Base-by-base conservation (phyloP, 345 rosid genomes). In the Geranium brycei region DNA sequence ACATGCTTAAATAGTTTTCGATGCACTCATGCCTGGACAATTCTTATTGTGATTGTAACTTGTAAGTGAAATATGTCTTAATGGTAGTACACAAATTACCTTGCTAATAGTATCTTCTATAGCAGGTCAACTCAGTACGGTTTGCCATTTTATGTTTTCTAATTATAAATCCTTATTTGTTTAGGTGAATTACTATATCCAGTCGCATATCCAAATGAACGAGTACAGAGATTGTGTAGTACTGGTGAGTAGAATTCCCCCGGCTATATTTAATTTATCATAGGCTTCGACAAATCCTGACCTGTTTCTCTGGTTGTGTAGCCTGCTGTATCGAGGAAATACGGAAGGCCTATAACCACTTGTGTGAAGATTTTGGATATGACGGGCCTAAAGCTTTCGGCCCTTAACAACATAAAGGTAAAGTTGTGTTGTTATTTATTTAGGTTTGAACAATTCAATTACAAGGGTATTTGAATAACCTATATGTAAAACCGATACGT, bases 191-290 rank as follows among this genome's bases (percentile, higher is more conserved):
- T 85, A 81, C 78, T 93, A 93, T 80, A 80, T 85, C 65, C 96
- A 91, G 75, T 95, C 99, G 13, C 99, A 95, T 73, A 95, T 95
- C 79, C 99, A 95, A 77, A 80, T 95, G 80, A 95, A 95, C 62
- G 99, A 95, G 77, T 91, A 88, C 62, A 80, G 99, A 61, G 99
- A 95, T 69, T 91, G 95, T 59, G 85, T 95, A 4, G 53, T 95
- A 51, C 81, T 91, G 97, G 99, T 93, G 68, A 71, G 82, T 40
- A 57, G 41, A 47, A 59, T 66, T 61, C 58, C 30, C 6, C 51
- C 47, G 17, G 23, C 17, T 31, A 51, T 61, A 67, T 31, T 28
- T 59, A 18, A 18, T 60, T 59, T 57, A 51, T 63, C 8, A 11
- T 38, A 58, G 51, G 40, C 32, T 61, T n/a, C 47, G 17, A 2